Evolutionary conservation across 495 filamentous ascomycete genomes (phyloP), one percentile per base, ranked within the genome.

Genomic region (Entonaema liquescens): DNA sequence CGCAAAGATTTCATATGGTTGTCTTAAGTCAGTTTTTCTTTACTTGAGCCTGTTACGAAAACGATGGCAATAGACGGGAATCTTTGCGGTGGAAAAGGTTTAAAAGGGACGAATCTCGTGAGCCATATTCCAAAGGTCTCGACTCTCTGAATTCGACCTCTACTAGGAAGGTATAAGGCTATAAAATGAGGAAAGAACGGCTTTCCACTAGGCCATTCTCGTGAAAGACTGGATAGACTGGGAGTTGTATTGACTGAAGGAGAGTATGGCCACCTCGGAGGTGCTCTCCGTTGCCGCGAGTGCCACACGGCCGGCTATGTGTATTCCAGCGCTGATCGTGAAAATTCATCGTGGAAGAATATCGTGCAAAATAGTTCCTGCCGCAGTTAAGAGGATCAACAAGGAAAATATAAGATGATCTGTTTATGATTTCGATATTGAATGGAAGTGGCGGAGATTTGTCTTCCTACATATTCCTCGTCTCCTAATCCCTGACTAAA

Each of bases 211-310:
- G 12, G 11, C 23, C 3, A 28, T 28, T 28, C 49, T 8, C 12
- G 19, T 26, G 49, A 11, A 29, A 29, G 13, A 28, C 44, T n/a
- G 60, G 54, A 33, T 55, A 13, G n/a, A 35, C 26, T 31, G 33
- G 47, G 49, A 55, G 50, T n/a, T n/a, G 23, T 36, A 59, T 56
- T 49, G 47, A 70, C 12, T 47, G 23, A 65, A 70, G 29, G 55
- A 65, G 35, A 56, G 8, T 21, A 65, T 59, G 49, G 49, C 49
- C 12, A 55, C 36, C 42, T 17, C 8, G 55, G 44, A 17, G 11
- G 26, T 15, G 13, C 35, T 26, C 29, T 47, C 19, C 29, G 26
- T 1, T 2, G 31, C 42, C 31, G n/a, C n/a, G 19, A 33, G 29
- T 50, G 17, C 13, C n/a, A 36, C n/a, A 38, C 5, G 2, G 26